Percentiles rank a stretch among this genome's conserved stretches.
Evolutionary conservation across 2,329 filamentous ascomycete genomes (phyloP).

Genomic region (Pyricularia grisea): DNA sequence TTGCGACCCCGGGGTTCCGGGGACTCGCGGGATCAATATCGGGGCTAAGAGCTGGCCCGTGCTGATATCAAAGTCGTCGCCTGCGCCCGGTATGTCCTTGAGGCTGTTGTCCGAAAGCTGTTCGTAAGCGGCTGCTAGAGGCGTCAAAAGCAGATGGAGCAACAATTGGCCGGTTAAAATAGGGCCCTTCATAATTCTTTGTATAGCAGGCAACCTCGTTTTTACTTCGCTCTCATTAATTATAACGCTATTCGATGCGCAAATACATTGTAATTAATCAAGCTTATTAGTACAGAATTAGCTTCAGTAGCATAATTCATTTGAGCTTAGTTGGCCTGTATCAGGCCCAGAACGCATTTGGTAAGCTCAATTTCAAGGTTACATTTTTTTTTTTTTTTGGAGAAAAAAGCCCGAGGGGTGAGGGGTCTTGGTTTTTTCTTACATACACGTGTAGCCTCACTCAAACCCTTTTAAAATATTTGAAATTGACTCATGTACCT

Average conservation of each 20-base stretch:
- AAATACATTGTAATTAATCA: not conserved
- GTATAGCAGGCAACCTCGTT: not conserved
- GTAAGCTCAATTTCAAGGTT: not conserved
- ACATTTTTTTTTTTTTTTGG: no score
- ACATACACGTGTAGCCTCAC: not conserved
- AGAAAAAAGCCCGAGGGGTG: no score
- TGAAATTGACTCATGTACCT: not conserved
- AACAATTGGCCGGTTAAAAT: not conserved
- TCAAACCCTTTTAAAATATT: not conserved
- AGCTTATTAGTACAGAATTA: not conserved
- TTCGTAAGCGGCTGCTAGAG: not conserved
- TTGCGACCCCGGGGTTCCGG: conserved; percentile 68
- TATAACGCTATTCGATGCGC: not conserved
- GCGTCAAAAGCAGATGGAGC: not conserved
- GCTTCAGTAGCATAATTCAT: not conserved
- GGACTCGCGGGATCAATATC: conserved; percentile 79
- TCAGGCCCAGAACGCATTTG: not conserved
- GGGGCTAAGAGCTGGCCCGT: conserved; percentile 71
- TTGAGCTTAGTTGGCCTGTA: not conserved
- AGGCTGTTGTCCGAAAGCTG: conserved; percentile 66
- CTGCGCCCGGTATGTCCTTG: conserved; percentile 59
- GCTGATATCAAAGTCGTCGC: conserved; percentile 68
- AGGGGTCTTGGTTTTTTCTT: no score
- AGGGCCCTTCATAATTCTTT: not conserved
- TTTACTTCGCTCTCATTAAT: not conserved